Evolutionary conservation across 805 yeast species (phyloP), one percentile per base, ranked within the genome.

Genomic region (Wickerhamiella shivajii): DNA sequence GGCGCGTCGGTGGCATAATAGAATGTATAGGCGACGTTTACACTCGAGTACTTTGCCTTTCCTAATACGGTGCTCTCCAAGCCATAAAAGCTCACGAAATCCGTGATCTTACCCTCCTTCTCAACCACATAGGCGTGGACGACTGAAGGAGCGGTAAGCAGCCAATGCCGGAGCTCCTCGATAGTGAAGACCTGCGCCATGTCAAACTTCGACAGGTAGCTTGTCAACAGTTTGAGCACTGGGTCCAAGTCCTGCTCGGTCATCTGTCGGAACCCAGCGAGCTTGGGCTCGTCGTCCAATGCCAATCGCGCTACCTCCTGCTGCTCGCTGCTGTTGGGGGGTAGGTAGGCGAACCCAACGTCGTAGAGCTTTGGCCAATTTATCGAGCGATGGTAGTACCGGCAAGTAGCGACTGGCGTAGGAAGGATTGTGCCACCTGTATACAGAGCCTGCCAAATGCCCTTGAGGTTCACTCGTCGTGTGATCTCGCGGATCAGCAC

Each of bases 361-460:
- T 83, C 94, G 49, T 78, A 64, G 16, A 90, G 65, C 50, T 81
- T 87, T 10, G 71, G 60, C 97, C 98, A 90, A 52, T 90, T 78
- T 43, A 90, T 60, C 2, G 96, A 92, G 46, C 98, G 77, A 58
- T 90, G 98, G 26, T 79, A 77, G 55, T 90, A 90, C 40, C 96
- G 69, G 52, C 92, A 76, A 2, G 81, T 73, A 9, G 93, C 63
- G 4, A 87, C 70, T 0, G 98, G 98, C n/a, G 85, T 74, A 15
- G 98, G 98, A 37, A 90, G 63, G 2, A 83, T 75, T 3, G 75
- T 72, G 8, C 97, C 98, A 0, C 87, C 93, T 7, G 98, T 87
- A 57, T 81, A 83, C 39, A 90, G 66, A 0, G 97, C 98, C 55
- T 85, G 96, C 94, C 96, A 90, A 39, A 85, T 78, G 39, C 79